A percentile compares a stretch with the other conserved stretches of the same genome.
phyloP scores from a whole-genome alignment of 345 rosid species.

The Arabis alpina region DNA sequence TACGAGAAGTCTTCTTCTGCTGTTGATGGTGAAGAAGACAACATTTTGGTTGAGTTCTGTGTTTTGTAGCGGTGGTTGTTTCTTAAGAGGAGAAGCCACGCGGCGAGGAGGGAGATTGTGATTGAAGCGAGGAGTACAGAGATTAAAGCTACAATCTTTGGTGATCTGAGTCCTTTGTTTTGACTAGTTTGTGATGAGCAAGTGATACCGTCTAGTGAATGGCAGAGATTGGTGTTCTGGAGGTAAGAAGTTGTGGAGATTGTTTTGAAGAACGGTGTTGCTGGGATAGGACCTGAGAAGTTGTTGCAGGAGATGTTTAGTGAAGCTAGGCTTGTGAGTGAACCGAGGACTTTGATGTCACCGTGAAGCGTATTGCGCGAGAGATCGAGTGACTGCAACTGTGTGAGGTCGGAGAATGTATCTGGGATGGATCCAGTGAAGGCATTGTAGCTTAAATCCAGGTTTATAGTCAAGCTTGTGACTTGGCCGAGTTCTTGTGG shows the following conservation, averaged over 20 bases:
- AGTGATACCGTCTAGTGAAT: constrained; percentile 67
- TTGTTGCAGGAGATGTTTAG: constrained; percentile 88
- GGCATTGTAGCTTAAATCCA: constrained; percentile 77
- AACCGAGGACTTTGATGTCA: constrained; percentile 69
- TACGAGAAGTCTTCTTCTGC: constrained; percentile 91
- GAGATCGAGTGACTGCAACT: constrained; percentile 86
- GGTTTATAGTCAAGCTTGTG: constrained; percentile 78
- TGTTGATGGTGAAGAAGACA: constrained; percentile 47
- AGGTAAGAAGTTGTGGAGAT: constrained; percentile 65
- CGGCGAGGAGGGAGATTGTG: constrained; percentile 61
- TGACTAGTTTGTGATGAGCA: constrained; percentile 62
- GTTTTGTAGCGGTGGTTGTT: constrained; percentile 56
- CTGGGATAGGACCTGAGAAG: constrained; percentile 91
- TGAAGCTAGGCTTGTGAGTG: constrained; percentile 87
- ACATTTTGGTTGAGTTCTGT: constrained; percentile 56
- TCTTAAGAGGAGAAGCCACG: constrained; percentile 64
- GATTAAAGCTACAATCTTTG: constrained; percentile 71
- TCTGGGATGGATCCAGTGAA: constrained; percentile 73
- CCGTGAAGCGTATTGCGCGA: constrained; percentile 72
- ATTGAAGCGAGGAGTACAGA: constrained; percentile 64
- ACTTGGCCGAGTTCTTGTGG: constrained; percentile 78
- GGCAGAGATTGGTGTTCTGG: constrained; percentile 66
- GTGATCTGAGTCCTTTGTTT: constrained; percentile 60
- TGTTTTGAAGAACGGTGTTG: constrained; percentile 82
- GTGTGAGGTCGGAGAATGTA: constrained; percentile 72